phyloP scores from a whole-genome alignment of 305 asterid species.

The Solanum hybrid region DNA sequence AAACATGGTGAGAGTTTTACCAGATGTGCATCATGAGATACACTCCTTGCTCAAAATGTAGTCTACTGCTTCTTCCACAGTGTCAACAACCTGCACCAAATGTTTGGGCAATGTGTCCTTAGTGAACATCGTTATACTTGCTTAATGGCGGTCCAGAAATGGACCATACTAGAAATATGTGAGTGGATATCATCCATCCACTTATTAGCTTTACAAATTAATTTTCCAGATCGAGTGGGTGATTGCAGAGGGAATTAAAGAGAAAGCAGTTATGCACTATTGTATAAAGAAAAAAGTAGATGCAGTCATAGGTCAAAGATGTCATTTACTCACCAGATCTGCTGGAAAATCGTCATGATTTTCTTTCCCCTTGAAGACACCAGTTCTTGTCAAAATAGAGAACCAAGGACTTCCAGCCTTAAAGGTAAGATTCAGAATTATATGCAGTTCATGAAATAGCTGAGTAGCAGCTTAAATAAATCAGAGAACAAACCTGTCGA shows the following conservation, averaged over 20 bases:
- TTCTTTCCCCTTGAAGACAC: slow-evolving; percentile 75
- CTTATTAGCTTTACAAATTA: not conserved
- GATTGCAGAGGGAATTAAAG: not conserved
- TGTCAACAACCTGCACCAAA: slow-evolving; percentile 64
- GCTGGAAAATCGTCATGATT: slow-evolving; percentile 59
- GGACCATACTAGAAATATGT: not conserved
- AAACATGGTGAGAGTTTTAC: not conserved
- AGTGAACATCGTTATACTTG: not conserved
- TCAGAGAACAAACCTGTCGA: slow-evolving; percentile 43
- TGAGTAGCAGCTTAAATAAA: not conserved
- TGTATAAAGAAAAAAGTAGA: not conserved
- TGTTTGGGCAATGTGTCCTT: not conserved
- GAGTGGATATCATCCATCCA: not conserved
- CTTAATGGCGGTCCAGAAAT: not conserved
- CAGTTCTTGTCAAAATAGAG: slow-evolving; percentile 83
- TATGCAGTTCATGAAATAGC: not conserved
- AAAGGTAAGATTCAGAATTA: not conserved
- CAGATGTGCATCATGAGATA: slow-evolving; percentile 11
- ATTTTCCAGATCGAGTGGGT: not conserved
- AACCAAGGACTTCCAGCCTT: slow-evolving; percentile 85
- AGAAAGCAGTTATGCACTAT: not conserved
- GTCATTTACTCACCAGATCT: slow-evolving; percentile 47
- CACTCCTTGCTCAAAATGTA: slow-evolving; percentile 62
- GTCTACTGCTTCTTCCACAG: slow-evolving; percentile 81
- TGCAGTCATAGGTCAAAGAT: not conserved